Base-by-base conservation (phyloP, 1,284 basidiomycete genomes). In the Microbotryomycetes sp. region DNA sequence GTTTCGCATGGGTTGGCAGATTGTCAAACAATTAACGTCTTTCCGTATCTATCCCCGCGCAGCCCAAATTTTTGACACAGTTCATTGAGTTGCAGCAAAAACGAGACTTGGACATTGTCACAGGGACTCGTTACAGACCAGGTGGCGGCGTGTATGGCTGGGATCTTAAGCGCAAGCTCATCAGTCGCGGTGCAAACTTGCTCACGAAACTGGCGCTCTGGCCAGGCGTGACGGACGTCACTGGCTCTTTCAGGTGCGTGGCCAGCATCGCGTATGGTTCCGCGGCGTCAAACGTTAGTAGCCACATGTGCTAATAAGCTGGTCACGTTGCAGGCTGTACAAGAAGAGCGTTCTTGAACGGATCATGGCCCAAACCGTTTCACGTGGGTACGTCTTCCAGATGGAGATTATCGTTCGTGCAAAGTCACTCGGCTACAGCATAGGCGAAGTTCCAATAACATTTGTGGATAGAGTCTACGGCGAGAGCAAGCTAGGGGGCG, bases 321-420 rank as follows among this genome's bases (percentile, higher is more conserved):
- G 59, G 42, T 51, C 30, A n/a, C n/a, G n/a, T 36, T 30, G 3
- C 67, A 90, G 89, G 63, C 77, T 94, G 23, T 94, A 93, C 75
- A 84, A 87, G 49, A 76, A 84, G 16, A 80, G 81, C 1, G 89
- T 89, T 5, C 80, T 94, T 61, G 82, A 82, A 56, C 84, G 88
- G 69, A 87, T 94, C 71, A 93, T 94, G 71, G 81, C 84, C 5
- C 80, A 86, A 67, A 90, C 87, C 7, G 83, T 86, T 64, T 90
- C 88, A 19, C 88, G 88, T 68, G 91, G 91, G 3, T 94, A 93
- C 72, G 91, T 94, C 16, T 93, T 94, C 80, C 91, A 94, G 79
- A 94, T 94, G 91, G 91, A 94, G 76, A 93, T 93, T 83, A 91
- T 93, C 81, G 91, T 92, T 28, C 84, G 91, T 4, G 91, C 91